Evolutionary conservation across 2,329 filamentous ascomycete genomes (phyloP).

Genomic region (Xylaria sp.): DNA sequence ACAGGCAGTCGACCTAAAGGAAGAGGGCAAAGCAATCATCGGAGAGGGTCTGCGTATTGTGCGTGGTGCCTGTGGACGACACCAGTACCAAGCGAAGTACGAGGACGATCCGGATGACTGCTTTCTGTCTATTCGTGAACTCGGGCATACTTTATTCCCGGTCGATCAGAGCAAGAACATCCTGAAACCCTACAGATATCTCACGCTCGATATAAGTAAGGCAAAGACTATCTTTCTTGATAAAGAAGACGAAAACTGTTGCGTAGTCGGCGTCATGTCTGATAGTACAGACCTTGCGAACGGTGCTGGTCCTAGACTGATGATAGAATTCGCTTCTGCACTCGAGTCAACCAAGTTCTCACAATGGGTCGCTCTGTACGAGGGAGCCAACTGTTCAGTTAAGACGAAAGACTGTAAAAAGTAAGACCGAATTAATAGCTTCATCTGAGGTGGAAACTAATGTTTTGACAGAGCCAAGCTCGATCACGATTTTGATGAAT

Average conservation of each 20-base stretch:
- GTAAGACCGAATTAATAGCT: slow-evolving; percentile 25
- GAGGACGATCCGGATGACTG: slow-evolving; percentile 31
- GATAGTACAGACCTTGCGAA: slow-evolving; percentile 2
- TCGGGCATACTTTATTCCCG: slow-evolving; percentile 44
- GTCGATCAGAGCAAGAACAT: slow-evolving; percentile 35
- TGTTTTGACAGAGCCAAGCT: slow-evolving; percentile 35
- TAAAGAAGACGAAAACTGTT: slow-evolving; percentile 1
- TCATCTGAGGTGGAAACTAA: slow-evolving; percentile 23
- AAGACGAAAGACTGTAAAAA: slow-evolving; percentile 11
- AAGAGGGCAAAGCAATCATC: slow-evolving; percentile 33
- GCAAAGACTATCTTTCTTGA: slow-evolving; percentile 17
- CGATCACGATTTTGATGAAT: slow-evolving; percentile 31
- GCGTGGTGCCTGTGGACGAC: slow-evolving; percentile 42
- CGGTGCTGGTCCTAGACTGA: slow-evolving; percentile 36
- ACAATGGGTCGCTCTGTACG: slow-evolving; percentile 41
- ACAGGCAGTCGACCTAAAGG: background rate
- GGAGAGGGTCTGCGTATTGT: slow-evolving; percentile 37
- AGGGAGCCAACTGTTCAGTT: background rate
- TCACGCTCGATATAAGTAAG: slow-evolving; percentile 42
- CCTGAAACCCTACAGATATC: slow-evolving; percentile 39
- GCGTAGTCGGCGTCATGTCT: slow-evolving; percentile 34
- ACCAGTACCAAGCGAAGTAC: slow-evolving; percentile 39
- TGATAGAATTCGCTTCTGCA: slow-evolving; percentile 43
- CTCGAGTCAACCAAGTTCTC: slow-evolving; percentile 38
- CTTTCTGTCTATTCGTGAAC: slow-evolving; percentile 39